Evolutionary conservation across 2,329 filamentous ascomycete species (phyloP).

Genomic region (Kalaharituber pfeilii): DNA sequence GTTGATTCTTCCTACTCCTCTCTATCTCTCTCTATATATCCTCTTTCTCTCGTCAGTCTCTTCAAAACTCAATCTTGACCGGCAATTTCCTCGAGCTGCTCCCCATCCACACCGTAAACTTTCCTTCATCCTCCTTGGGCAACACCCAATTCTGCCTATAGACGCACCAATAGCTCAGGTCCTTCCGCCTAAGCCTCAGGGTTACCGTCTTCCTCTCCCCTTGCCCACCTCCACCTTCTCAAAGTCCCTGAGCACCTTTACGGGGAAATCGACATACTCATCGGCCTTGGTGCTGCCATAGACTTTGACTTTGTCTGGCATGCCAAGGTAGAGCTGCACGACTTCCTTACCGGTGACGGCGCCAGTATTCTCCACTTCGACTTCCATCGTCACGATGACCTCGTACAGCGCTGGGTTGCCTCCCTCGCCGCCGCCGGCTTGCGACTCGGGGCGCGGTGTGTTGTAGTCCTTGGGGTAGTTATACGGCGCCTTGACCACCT

Average conservation of each 20-base stretch:
- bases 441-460: constrained; percentile 35
- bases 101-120: constrained; percentile 30
- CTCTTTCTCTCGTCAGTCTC: too few species aligned
- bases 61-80: constrained; percentile 11
- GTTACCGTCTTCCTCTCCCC: constrained; percentile 36
- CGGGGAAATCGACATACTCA: constrained; percentile 46
- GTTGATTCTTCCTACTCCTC: too few species aligned
- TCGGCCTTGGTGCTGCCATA: constrained; percentile 28
- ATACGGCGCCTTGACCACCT: constrained; percentile 30
- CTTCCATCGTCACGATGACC: constrained; percentile 33
- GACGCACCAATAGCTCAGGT: constrained; percentile 57
- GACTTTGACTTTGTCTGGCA: constrained; percentile 24
- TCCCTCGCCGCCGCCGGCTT: constrained; percentile 50
- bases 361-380: constrained; percentile 47
- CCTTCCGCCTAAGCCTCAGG: constrained; percentile 45
- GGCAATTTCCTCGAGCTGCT: constrained; percentile 24
- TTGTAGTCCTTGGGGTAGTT: constrained; percentile 38
- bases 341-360: constrained; percentile 36
- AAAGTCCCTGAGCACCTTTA: constrained; percentile 53
- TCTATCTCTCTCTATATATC: too few species aligned
- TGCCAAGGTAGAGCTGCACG: constrained; percentile 40
- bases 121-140: constrained; percentile 28
- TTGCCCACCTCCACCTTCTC: constrained; percentile 46
- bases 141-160: constrained; percentile 51
- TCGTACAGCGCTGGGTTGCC: constrained; percentile 51